A percentile compares a stretch with the other conserved stretches of the same genome.
Evolutionary conservation across 2,329 filamentous ascomycete genomes (phyloP).

Genomic region (Sclerotiophoma versabilis): DNA sequence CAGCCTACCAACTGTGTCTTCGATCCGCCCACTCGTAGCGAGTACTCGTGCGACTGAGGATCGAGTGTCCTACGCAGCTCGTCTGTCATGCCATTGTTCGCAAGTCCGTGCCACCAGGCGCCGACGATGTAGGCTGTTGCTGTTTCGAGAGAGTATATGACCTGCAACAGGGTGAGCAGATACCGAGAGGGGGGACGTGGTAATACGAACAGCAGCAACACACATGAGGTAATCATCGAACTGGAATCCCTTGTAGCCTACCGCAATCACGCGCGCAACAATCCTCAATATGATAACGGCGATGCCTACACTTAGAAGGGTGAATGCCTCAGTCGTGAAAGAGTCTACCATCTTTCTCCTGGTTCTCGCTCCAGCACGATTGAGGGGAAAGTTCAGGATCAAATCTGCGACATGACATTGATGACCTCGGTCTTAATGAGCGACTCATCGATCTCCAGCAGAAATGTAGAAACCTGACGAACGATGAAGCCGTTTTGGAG

Average conservation of each 20-base stretch:
- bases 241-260: constrained; percentile 60
- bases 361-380: background rate
- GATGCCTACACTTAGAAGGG: constrained; percentile 36
- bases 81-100: constrained; percentile 45
- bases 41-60: constrained; percentile 56
- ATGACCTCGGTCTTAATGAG: constrained; percentile 8
- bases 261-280: constrained; percentile 57
- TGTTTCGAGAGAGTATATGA: constrained; percentile 61
- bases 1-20: constrained; percentile 63
- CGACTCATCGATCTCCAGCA: background rate
- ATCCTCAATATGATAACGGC: constrained; percentile 60
- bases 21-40: constrained; percentile 59
- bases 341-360: constrained; percentile 14
- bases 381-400: background rate
- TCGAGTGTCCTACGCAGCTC: constrained; percentile 56
- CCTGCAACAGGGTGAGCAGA: constrained; percentile 39
- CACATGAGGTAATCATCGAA: constrained; percentile 67
- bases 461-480: background rate
- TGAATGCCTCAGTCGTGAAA: constrained; percentile 25
- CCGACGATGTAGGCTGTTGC: constrained; percentile 59
- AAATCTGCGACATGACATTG: constrained; percentile 6
- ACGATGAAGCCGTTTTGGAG: constrained; percentile 8
- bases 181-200: background rate
- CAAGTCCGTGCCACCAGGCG: constrained; percentile 59
- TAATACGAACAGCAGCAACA: constrained; percentile 58